Evolutionary conservation across 352 stramenopile genomes (phyloP).

Genomic region (Aphanomyces stellatus): DNA sequence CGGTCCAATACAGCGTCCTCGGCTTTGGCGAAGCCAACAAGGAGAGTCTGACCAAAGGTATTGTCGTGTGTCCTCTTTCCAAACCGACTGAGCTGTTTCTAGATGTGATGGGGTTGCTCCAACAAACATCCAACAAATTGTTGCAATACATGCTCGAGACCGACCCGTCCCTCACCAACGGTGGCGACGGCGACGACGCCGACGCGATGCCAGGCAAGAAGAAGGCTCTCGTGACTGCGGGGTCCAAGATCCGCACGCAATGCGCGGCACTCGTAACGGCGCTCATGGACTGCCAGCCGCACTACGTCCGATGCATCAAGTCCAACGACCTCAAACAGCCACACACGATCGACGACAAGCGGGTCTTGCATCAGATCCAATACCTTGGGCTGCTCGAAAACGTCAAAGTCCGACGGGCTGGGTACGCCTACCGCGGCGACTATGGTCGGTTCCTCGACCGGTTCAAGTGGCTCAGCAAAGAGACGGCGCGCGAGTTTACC

Average conservation of each 20-base stretch:
- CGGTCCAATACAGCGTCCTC: slow-evolving; percentile 81
- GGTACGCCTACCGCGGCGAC: slow-evolving; percentile 79
- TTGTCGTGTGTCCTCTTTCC: not conserved
- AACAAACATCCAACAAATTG: slow-evolving; percentile 77
- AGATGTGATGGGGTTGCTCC: slow-evolving; percentile 72
- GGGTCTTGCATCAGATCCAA: slow-evolving; percentile 83
- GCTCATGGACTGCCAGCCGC: slow-evolving; percentile 85
- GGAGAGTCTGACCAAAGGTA: slow-evolving; percentile 31
- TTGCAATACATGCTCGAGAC: slow-evolving; percentile 77
- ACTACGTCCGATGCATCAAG: slow-evolving; percentile 90
- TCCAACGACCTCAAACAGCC: slow-evolving; percentile 85
- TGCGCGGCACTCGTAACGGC: slow-evolving; percentile 79
- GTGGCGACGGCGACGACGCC: too few species aligned
- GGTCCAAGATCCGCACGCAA: slow-evolving; percentile 80
- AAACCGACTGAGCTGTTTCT: not conserved
- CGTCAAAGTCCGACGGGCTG: slow-evolving; percentile 77
- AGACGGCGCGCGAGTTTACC: slow-evolving; percentile 75
- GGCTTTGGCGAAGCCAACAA: slow-evolving; percentile 80
- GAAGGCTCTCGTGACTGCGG: slow-evolving; percentile 57
- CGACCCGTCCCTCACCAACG: slow-evolving; percentile 65
- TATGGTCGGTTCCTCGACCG: slow-evolving; percentile 81
- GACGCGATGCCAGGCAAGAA: slow-evolving; percentile 48
- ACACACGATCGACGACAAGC: slow-evolving; percentile 77
- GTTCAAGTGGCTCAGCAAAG: slow-evolving; percentile 69
- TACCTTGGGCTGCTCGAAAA: slow-evolving; percentile 84